Evolutionary conservation across 768 basidiomycete genomes (phyloP), one percentile per base, ranked within the genome.

Genomic region (Lactarius evosmus): DNA sequence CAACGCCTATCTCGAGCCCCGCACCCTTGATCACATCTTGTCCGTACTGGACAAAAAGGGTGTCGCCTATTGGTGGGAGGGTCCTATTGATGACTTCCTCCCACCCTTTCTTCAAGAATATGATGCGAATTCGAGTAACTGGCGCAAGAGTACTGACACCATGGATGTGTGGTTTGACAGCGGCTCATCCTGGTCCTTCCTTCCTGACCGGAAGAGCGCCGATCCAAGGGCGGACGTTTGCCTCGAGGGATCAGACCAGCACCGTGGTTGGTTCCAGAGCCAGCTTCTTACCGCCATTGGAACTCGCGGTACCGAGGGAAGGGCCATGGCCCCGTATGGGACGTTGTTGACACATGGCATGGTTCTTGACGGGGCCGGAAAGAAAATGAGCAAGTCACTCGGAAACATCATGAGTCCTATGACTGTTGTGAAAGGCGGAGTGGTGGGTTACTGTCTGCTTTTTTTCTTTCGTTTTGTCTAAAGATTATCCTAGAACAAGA

Each of bases 151-250:
- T 9, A 87, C 84, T 2, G 96, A 99, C 72, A 99, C 96, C 2
- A 94, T 98, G 87, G 96, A 99, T 73, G 96, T 99, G 17, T 99
- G 96, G 96, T 98, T 98, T 69, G 96, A 99, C 75, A 95, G 93
- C 69, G 96, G 96, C 4, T 87, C 91, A 2, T 91, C 95, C 4
- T 99, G 96, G 96, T 87, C 92, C 2, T 82, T 92, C 79, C 76
- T 96, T 19, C 67, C 70, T 7, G 76, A 76, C 40, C 76, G 78
- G 56, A 78, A 74, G 22, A 74, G 77, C 19, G 76, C 72, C 27
- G 69, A 68, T 53, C 57, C 67, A 8, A 61, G 79, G 49, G 91
- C 95, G 1, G 95, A 98, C 70, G 80, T 98, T 32, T 96, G 93
- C 72, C 77, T 99, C 32, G 96, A 99, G 71, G 97, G 97, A 16